Base-by-base conservation (phyloP, 148 eudicot genomes). In the Silene latifolia region DNA sequence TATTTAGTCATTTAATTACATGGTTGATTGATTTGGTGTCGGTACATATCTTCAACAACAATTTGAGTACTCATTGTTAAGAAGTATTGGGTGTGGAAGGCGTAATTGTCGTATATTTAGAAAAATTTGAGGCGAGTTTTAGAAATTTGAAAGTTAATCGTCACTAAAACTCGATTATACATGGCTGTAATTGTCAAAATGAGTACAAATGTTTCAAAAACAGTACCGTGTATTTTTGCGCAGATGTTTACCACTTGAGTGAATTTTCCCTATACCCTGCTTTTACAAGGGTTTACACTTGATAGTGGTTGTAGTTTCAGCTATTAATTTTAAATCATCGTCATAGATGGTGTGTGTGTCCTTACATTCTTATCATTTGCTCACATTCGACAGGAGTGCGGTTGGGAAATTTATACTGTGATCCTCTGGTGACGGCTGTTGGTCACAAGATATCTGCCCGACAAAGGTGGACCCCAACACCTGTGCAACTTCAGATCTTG, bases 401-500 rank as follows among this genome's bases (percentile, higher is more conserved):
- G 75, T 78, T 93, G 74, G 96, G 98, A 74, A 89, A 90, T 58
- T 69, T 86, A 57, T 90, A 93, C 57, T 86, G 85, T 67, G 93
- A 90, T 76, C 98, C 96, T 23, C 72, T 92, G 63, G 84, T 92
- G 73, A 83, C 94, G 57, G 86, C 89, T 51, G 84, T 79, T 59
- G 93, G 93, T 8, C 93, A 89, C 81, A 90, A 87, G 71, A 86
- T 89, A 69, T 80, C 89, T 35, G 89, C 90, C 48, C 83, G 96
- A 74, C 98, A 90, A 80, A 80, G 98, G 48, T 93, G 98, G 98
- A 89, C 96, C 27, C 98, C 98, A 46, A 89, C 96, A 1, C 91
- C 98, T 0, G 83, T 85, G 72, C 98, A 93, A 72, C 96, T 93
- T 80, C 96, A 90, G 83, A 90, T 85, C 73, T 89, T 93, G 0